Evolutionary conservation across 805 yeast species (phyloP), one percentile per base, ranked within the genome.

Genomic region (Starmerella apicola): DNA sequence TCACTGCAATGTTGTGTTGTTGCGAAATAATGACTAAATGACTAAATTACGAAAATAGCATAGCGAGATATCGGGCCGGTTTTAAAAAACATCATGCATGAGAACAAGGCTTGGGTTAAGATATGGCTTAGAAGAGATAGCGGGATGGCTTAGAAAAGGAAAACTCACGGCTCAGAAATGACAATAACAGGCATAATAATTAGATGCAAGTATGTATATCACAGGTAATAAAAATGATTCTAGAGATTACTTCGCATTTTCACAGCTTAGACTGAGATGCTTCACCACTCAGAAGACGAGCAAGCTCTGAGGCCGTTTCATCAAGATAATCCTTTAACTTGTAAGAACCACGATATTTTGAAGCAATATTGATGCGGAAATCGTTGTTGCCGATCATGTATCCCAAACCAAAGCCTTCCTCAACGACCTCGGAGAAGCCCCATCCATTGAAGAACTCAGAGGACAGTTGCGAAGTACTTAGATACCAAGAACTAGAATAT

Each of bases 361-460:
- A 72, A 35, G 85, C 78, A 46, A 88, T 76, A 62, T 86, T 88
- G 55, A 91, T 75, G 58, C 85, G 88, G 49, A 85, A 55, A 75
- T 81, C 78, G 51, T 86, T 80, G 44, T 74, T 73, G 67, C 82
- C 85, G 55, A 88, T 70, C 83, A 85, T 83, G 66, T 88, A 88
- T 7, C 95, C 96, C 47, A 83, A 70, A 6, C 97, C 98, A 54
- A 81, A 77, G 7, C 98, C 98, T 45, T 79, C 82, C 56, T 86
- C 94, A 52, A 81, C 76, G 36, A 91, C 97, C 60, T 93, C 94
- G 16, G 95, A 74, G 83, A 85, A 88, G 25, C 98, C 98, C 70
- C 86, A 88, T 33, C 93, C 86, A 58, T 84, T 84, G 63, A 84
- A 82, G 60, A 67, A 68, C 52, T 78, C 81, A 4, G 93, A 80